Percentiles rank a stretch among this genome's conserved stretches.
Evolutionary conservation across 2,329 filamentous ascomycete genomes (phyloP).

Genomic region (Aspergillus sp.): DNA sequence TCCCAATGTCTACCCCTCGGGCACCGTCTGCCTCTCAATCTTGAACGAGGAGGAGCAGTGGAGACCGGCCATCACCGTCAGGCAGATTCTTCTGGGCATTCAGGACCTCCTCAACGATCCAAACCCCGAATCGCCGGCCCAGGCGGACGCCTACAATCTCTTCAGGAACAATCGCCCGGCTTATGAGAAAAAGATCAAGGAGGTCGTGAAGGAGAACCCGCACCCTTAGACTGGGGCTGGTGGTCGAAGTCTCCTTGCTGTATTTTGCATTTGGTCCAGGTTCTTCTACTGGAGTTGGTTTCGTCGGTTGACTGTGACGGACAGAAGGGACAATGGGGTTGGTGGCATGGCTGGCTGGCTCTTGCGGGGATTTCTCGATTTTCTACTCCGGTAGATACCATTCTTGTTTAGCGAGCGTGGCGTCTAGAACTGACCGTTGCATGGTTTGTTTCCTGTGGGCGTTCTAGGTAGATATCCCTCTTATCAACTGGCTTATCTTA

Average conservation of each 20-base stretch:
- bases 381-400: too few relatives aligned
- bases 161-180: conserved; percentile 82
- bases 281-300: too few relatives aligned
- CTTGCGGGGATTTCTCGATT: too few relatives aligned
- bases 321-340: too few relatives aligned
- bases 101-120: conserved; percentile 94
- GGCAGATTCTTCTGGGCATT: conserved; percentile 91
- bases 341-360: too few relatives aligned
- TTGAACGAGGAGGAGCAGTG: conserved; percentile 97
- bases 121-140: conserved; percentile 91
- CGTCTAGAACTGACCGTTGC: conserved; percentile 10
- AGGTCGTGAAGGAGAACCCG: conserved; percentile 82
- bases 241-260: too few relatives aligned
- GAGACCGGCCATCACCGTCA: conserved; percentile 97
- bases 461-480: background rate
- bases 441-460: conserved; percentile 2
- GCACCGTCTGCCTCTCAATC: conserved; percentile 93
- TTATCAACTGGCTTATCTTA: conserved; percentile 16
- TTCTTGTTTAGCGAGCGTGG: conserved; percentile 20
- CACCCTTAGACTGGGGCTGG: conserved; percentile 54
- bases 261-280: conserved; percentile 7
- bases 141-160: conserved; percentile 94
- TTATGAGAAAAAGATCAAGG: conserved; percentile 80
- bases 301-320: too few relatives aligned
- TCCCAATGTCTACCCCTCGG: conserved; percentile 96